Conservation (phyloP, 1,284 basidiomycete genomes). For the Heliocybe sulcata region DNA sequence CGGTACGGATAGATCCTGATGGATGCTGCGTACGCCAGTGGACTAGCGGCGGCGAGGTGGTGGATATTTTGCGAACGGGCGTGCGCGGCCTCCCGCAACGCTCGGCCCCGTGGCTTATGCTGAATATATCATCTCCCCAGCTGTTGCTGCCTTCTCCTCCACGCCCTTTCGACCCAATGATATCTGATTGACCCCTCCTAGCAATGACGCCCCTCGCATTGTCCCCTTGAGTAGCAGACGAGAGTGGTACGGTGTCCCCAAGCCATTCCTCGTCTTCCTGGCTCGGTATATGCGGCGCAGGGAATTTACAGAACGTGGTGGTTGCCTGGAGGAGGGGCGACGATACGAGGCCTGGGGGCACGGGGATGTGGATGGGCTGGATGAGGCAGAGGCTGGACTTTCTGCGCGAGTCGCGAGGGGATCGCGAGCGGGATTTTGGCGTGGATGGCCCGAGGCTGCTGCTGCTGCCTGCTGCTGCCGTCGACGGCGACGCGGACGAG, state of each 20-base stretch:
- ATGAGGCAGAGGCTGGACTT: conserved; percentile 6
- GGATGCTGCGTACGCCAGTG: conserved; percentile 6
- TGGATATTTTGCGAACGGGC: not conserved
- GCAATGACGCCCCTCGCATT: not conserved
- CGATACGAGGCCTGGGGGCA: conserved; percentile 48
- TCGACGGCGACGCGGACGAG: too few species aligned
- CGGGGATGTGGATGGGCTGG: conserved; percentile 22
- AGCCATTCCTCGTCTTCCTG: conserved; percentile 51
- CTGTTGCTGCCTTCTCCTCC: not conserved
- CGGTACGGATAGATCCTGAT: not conserved
- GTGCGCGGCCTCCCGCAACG: not conserved
- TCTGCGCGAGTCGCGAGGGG: not conserved
- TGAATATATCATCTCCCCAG: not conserved
- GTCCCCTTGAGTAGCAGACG: not conserved
- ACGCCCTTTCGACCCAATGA: not conserved
- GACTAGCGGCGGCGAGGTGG: conserved; percentile 5
- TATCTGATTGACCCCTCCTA: not conserved
- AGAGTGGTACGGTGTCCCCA: conserved; percentile 47
- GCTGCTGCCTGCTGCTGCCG: too few species aligned
- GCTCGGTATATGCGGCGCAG: conserved; percentile 25
- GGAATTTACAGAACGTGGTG: conserved; percentile 33
- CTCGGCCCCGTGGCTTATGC: not conserved
- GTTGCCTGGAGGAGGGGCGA: conserved; percentile 46
- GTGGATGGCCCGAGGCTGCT: too few species aligned
- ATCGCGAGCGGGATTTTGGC: not conserved